phyloP scores from a whole-genome alignment of 2,329 filamentous ascomycete genomes.

The Trichoderma hamatum region DNA sequence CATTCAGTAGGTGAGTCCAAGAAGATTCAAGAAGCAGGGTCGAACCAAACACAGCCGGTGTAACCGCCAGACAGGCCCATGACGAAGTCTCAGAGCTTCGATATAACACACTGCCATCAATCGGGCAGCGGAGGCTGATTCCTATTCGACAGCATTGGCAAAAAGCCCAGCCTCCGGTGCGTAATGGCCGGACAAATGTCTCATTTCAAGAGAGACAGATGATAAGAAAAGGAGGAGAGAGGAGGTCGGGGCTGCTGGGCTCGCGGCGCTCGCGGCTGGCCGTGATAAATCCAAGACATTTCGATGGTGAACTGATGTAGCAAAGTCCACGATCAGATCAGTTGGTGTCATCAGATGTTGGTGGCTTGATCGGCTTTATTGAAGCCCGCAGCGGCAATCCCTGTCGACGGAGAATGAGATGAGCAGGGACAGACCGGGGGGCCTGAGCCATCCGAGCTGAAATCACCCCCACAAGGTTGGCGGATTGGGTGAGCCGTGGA shows the following conservation, averaged over 20 bases:
- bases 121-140: neutral
- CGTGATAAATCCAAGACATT: constrained; percentile 24
- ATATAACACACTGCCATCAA: constrained; percentile 8
- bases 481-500: neutral
- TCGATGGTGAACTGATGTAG: constrained; percentile 17
- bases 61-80: constrained; percentile 10
- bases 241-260: constrained; percentile 13
- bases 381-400: neutral
- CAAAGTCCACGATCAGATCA: constrained; percentile 13
- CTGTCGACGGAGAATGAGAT: constrained; percentile 19
- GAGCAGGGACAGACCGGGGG: constrained; percentile 18
- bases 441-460: constrained; percentile 14
- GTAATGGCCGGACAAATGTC: constrained; percentile 6
- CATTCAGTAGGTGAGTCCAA: constrained; percentile 1
- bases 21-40: constrained; percentile 15
- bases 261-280: constrained; percentile 1
- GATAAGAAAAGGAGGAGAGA: neutral
- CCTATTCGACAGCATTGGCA: neutral
- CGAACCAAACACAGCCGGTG: constrained; percentile 9
- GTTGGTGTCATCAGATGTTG: constrained; percentile 20
- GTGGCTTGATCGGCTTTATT: constrained; percentile 18
- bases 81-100: constrained; percentile 1
- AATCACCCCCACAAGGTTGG: constrained; percentile 13
- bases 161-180: neutral
- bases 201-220: neutral